Conservation (phyloP, 73 alveolate species). For the Tetrahymena elliotti region DNA sequence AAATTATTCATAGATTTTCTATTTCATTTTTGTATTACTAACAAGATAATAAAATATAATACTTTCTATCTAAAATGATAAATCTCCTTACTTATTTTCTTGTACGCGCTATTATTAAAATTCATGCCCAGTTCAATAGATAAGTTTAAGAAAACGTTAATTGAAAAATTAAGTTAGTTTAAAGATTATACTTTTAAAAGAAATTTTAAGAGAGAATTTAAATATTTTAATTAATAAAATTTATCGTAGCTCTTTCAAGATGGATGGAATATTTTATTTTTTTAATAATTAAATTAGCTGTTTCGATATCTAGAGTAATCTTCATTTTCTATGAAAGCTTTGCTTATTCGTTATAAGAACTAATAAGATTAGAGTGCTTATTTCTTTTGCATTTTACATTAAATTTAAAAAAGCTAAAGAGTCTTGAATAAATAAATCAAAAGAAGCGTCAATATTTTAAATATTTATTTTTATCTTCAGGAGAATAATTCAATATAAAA, state of each 20-base stretch:
- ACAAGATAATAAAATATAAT: too few relatives aligned
- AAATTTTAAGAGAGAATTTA: not conserved
- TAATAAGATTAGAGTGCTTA: not conserved
- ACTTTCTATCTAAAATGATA: too few relatives aligned
- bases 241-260: too few relatives aligned
- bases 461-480: too few relatives aligned
- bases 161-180: not conserved
- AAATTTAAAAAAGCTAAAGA: not conserved
- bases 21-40: not conserved
- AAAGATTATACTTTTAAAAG: not conserved
- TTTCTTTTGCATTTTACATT: not conserved
- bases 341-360: not conserved
- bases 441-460: too few relatives aligned
- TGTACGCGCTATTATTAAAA: too few relatives aligned
- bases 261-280: too few relatives aligned
- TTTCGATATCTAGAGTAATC: not conserved
- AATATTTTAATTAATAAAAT: too few relatives aligned
- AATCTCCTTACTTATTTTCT: too few relatives aligned
- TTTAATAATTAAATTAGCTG: too few relatives aligned
- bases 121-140: not conserved
- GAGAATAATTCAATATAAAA: too few relatives aligned
- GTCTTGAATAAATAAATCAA: not conserved
- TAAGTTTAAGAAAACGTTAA: not conserved
- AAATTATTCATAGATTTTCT: not conserved
- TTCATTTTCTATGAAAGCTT: not conserved